Conservation (phyloP, 140 eudicot species). For the Erigeron philadelphicus region DNA sequence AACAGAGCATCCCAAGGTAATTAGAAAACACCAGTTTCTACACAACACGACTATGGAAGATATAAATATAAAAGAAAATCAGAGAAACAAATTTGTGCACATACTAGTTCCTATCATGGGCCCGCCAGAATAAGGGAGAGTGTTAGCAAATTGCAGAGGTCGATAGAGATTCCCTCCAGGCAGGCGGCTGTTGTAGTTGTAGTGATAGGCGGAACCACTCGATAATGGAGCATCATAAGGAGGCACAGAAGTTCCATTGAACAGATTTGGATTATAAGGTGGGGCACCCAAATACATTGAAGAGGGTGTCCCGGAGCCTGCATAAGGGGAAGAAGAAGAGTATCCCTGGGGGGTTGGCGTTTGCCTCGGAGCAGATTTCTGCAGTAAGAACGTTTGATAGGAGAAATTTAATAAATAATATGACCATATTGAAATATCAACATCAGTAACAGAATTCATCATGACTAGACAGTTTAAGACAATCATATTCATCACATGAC, state of each 20-base stretch:
- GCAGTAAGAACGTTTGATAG: slow-evolving; percentile 20
- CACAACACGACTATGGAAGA: not conserved
- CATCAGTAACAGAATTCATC: not conserved
- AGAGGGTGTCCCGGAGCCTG: slow-evolving; percentile 64
- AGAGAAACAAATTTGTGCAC: not conserved
- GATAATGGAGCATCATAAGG: slow-evolving; percentile 79
- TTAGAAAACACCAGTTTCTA: not conserved
- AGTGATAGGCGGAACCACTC: slow-evolving; percentile 69
- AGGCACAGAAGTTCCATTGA: slow-evolving; percentile 65
- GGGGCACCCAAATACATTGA: slow-evolving; percentile 79
- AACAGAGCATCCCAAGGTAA: not conserved
- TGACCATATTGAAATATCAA: not conserved
- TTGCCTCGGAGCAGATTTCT: slow-evolving; percentile 80
- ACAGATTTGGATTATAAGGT: slow-evolving; percentile 63
- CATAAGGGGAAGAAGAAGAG: slow-evolving; percentile 59
- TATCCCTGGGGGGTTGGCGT: slow-evolving; percentile 68
- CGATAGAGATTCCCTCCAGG: slow-evolving; percentile 80
- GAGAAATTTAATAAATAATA: not conserved
- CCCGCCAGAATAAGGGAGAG: slow-evolving; percentile 80
- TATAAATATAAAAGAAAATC: not conserved
- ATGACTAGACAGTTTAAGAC: not conserved
- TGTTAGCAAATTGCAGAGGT: slow-evolving; percentile 60
- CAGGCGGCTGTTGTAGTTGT: slow-evolving; percentile 61
- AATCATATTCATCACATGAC: not conserved
- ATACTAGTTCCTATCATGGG: slow-evolving; percentile 68